A percentile compares a stretch with the other conserved stretches of the same genome.
phyloP scores from a whole-genome alignment of 148 eudicot genomes.

The Linanthus parryae region DNA sequence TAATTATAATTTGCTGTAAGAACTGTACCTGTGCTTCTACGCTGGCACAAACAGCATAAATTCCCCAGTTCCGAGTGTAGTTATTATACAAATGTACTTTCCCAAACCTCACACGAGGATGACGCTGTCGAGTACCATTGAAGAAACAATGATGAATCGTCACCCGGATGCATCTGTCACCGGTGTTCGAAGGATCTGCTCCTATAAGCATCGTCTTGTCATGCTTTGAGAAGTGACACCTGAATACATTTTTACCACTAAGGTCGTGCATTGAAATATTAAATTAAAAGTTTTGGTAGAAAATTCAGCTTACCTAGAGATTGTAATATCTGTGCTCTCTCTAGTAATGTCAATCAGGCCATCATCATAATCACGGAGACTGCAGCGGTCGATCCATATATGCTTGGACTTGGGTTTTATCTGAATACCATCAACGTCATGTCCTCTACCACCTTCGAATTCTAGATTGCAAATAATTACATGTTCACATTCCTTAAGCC shows the following conservation, averaged over 20 bases:
- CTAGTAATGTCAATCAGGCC: constrained; percentile 89
- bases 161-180: constrained; percentile 23
- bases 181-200: constrained; percentile 51
- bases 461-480: constrained; percentile 79
- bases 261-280: too few species aligned
- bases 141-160: constrained; percentile 66
- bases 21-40: constrained; percentile 80
- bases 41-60: constrained; percentile 93
- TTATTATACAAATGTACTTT: constrained; percentile 93
- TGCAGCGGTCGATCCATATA: constrained; percentile 95
- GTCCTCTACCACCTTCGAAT: constrained; percentile 87
- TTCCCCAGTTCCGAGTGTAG: constrained; percentile 85
- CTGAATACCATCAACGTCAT: constrained; percentile 89
- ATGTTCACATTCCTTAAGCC: constrained; percentile 90
- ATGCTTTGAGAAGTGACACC: constrained; percentile 75
- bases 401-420: constrained; percentile 85
- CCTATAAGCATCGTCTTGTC: constrained; percentile 95
- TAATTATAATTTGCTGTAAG: too few species aligned
- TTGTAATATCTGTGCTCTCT: constrained; percentile 76
- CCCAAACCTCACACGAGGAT: constrained; percentile 83
- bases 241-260: too few species aligned
- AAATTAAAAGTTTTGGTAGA: neutral
- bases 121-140: constrained; percentile 87
- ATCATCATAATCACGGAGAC: constrained; percentile 70
- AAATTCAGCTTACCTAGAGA: constrained; percentile 60